Conservation (phyloP, 805 yeast species). For the Metschnikowia aberdeeniae region DNA sequence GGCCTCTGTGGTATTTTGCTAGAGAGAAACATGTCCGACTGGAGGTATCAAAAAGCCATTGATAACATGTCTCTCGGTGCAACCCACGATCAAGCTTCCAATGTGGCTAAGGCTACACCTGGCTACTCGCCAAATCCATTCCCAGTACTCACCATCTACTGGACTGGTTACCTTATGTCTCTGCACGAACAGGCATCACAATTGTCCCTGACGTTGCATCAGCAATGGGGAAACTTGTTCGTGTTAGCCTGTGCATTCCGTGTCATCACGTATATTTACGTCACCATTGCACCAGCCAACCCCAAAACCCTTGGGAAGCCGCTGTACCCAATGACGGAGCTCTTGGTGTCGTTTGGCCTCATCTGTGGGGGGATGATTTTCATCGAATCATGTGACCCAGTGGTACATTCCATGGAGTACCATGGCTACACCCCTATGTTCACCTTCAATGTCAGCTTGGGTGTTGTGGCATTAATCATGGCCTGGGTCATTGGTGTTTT, state of each 20-base stretch:
- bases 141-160: slow-evolving; percentile 88
- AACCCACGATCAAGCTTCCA: slow-evolving; percentile 8
- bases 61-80: slow-evolving; percentile 13
- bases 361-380: slow-evolving; percentile 87
- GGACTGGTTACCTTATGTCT: slow-evolving; percentile 97
- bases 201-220: slow-evolving; percentile 74
- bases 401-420: slow-evolving; percentile 74
- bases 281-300: slow-evolving; percentile 38
- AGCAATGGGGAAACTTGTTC: slow-evolving; percentile 88
- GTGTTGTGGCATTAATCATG: slow-evolving; percentile 74
- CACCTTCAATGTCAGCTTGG: slow-evolving; percentile 82
- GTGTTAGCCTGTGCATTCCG: slow-evolving; percentile 82
- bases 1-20: slow-evolving; percentile 87
- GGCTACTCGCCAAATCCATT: slow-evolving; percentile 91
- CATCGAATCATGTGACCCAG: slow-evolving; percentile 88
- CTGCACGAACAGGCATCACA: slow-evolving; percentile 83
- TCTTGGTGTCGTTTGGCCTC: slow-evolving; percentile 72
- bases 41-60: slow-evolving; percentile 50
- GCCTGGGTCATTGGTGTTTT: slow-evolving; percentile 79
- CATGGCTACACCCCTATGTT: slow-evolving; percentile 87
- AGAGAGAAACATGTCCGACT: slow-evolving; percentile 59
- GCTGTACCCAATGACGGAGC: slow-evolving; percentile 77
- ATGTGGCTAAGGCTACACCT: slow-evolving; percentile 44
- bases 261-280: slow-evolving; percentile 53
- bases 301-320: slow-evolving; percentile 24